Conservation (phyloP, 345 rosid genomes). For the Citrus maxima region DNA sequence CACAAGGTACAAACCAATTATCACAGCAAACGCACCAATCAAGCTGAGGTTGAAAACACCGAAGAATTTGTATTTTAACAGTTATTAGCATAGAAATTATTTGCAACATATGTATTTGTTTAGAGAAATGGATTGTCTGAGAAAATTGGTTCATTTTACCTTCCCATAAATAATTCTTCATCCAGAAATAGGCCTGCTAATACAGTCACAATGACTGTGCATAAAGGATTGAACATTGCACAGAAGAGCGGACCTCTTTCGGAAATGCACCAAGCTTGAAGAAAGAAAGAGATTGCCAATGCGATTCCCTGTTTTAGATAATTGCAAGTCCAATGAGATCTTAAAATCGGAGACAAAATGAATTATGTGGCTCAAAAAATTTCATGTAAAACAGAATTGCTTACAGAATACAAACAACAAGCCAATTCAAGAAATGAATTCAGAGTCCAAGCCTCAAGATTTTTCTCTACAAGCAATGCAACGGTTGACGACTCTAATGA, state of each 20-base stretch:
- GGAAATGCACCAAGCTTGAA: conserved; percentile 75
- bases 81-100: too few relatives aligned
- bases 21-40: conserved; percentile 52
- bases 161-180: conserved; percentile 50
- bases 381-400: not conserved
- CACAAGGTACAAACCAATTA: conserved; percentile 44
- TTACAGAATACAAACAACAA: conserved; percentile 41
- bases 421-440: conserved; percentile 37
- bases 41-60: conserved; percentile 29
- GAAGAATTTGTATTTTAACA: not conserved
- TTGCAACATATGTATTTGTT: not conserved
- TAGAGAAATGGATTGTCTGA: too few relatives aligned
- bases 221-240: conserved; percentile 61
- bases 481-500: conserved; percentile 38
- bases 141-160: conserved; percentile 26
- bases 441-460: conserved; percentile 31
- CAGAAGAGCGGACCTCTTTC: conserved; percentile 58
- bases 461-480: conserved; percentile 31
- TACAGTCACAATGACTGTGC: conserved; percentile 56
- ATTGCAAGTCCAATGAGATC: not conserved
- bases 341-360: not conserved
- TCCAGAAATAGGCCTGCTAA: conserved; percentile 52
- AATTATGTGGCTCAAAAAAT: not conserved
- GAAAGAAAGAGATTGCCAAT: conserved; percentile 43
- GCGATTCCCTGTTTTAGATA: conserved; percentile 39